A percentile compares a stretch with the other conserved stretches of the same genome.
phyloP scores from a whole-genome alignment of 2,329 filamentous ascomycete species.

The Xylaria sp. region DNA sequence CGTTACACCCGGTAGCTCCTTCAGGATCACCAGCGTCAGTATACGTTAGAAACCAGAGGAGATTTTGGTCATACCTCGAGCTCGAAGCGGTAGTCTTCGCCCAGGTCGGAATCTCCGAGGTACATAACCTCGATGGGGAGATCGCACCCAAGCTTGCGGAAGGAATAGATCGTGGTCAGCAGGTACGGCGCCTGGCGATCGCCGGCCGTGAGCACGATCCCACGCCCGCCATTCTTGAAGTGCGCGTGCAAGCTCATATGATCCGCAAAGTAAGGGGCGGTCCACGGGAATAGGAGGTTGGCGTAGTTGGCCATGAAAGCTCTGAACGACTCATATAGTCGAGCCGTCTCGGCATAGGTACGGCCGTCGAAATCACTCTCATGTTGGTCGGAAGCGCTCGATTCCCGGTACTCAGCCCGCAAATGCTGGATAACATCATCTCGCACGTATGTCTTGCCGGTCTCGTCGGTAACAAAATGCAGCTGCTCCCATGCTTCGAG shows the following conservation, averaged over 20 bases:
- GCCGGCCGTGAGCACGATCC: slow-evolving; percentile 49
- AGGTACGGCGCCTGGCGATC: slow-evolving; percentile 47
- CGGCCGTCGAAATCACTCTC: slow-evolving; percentile 8
- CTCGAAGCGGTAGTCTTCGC: slow-evolving; percentile 44
- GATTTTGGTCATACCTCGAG: slow-evolving; percentile 37
- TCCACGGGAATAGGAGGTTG: slow-evolving; percentile 43
- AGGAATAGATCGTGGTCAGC: slow-evolving; percentile 44
- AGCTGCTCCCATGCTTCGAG: slow-evolving; percentile 45
- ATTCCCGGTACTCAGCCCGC: slow-evolving; percentile 26
- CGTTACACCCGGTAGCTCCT: slow-evolving; percentile 43
- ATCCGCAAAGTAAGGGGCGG: slow-evolving; percentile 46
- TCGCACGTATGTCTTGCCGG: slow-evolving; percentile 42
- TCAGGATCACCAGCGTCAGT: not conserved
- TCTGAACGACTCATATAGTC: slow-evolving; percentile 47
- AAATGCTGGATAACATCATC: slow-evolving; percentile 46
- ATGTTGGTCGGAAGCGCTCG: slow-evolving; percentile 12
- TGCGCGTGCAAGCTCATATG: slow-evolving; percentile 48
- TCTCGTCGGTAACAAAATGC: slow-evolving; percentile 33
- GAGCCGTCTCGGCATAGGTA: slow-evolving; percentile 38
- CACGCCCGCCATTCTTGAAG: slow-evolving; percentile 44
- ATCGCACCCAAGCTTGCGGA: slow-evolving; percentile 42
- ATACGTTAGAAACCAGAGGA: not conserved
- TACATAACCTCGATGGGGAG: slow-evolving; percentile 45
- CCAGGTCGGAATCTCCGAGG: slow-evolving; percentile 47
- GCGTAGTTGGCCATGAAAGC: slow-evolving; percentile 43